These are phyloP conservation scores for Zymoseptoria pseudotritici DNA, from an alignment of 2,329 filamentous ascomycete species.

Conservation along the genomic window DNA sequence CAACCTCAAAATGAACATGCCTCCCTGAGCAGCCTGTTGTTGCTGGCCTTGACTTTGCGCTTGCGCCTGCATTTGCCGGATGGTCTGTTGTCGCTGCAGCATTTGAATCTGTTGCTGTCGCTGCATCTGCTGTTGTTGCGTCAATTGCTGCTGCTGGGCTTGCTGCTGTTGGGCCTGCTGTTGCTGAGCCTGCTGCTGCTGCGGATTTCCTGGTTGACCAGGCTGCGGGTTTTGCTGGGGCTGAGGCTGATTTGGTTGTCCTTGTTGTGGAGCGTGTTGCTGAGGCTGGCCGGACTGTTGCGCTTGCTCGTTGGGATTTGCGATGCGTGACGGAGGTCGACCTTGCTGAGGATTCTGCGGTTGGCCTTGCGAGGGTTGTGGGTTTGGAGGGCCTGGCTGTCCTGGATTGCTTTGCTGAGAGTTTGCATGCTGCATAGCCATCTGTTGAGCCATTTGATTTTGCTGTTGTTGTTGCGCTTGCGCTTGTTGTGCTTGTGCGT, in stretches of 20 bases:
- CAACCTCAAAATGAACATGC: constrained; percentile 45
- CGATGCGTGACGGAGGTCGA: constrained; percentile 33
- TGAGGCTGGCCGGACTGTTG: constrained; percentile 26
- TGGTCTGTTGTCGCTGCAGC: constrained; percentile 23
- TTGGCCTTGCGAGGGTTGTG: constrained; percentile 33
- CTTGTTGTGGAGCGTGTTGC: constrained; percentile 20
- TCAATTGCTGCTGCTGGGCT: constrained; percentile 27
- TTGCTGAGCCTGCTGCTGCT: constrained; percentile 7
- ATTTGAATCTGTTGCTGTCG: constrained; percentile 24
- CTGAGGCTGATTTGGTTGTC: constrained; percentile 28
- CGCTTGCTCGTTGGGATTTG: constrained; percentile 26
- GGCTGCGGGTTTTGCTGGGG: constrained; percentile 35
- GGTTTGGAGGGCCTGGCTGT: constrained; percentile 35
- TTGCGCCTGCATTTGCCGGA: constrained; percentile 22
- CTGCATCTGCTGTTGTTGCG: constrained; percentile 14
- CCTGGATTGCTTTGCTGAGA: constrained; percentile 45
- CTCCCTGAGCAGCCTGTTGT: constrained; percentile 20
- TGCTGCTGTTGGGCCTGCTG: constrained; percentile 38
- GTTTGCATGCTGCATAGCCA: constrained; percentile 41
- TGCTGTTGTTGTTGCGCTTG: constrained; percentile 30
- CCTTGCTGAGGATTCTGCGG: constrained; percentile 31
- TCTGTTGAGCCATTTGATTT: constrained; percentile 35
- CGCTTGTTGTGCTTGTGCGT: constrained; percentile 33
- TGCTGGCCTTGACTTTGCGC: constrained; percentile 25
- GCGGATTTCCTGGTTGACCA: constrained; percentile 17